These are phyloP conservation scores for Diplodia mutila DNA, from an alignment of 2,329 filamentous ascomycete genomes.

Conservation along the genomic window DNA sequence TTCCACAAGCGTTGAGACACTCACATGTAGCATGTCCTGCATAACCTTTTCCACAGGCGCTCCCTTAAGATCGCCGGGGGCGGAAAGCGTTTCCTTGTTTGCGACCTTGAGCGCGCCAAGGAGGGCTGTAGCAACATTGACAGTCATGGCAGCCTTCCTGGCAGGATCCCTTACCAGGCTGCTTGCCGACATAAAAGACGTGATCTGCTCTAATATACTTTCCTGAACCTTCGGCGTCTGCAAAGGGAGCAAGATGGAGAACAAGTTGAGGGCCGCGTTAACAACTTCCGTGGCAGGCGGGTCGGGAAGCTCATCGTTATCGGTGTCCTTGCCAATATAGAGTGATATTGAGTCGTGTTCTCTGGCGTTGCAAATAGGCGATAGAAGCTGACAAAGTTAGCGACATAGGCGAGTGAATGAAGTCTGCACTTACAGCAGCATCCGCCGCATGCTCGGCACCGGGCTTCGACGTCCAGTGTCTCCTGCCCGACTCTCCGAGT, in stretches of 20 bases:
- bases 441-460: slow-evolving; percentile 70
- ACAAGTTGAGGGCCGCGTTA: slow-evolving; percentile 90
- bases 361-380: slow-evolving; percentile 77
- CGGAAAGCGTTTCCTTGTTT: slow-evolving; percentile 75
- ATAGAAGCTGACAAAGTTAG: slow-evolving; percentile 40
- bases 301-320: slow-evolving; percentile 60
- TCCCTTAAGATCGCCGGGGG: slow-evolving; percentile 73
- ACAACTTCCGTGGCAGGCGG: slow-evolving; percentile 91
- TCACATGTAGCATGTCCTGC: slow-evolving; percentile 74
- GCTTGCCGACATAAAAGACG: slow-evolving; percentile 81
- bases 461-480: slow-evolving; percentile 58
- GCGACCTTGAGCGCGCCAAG: slow-evolving; percentile 81
- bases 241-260: slow-evolving; percentile 86
- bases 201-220: slow-evolving; percentile 91
- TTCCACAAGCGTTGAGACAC: slow-evolving; percentile 44
- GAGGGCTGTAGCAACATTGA: slow-evolving; percentile 85
- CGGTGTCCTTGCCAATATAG: slow-evolving; percentile 64
- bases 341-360: slow-evolving; percentile 88
- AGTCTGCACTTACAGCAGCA: slow-evolving; percentile 32
- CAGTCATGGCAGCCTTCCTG: slow-evolving; percentile 84
- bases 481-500: slow-evolving; percentile 44
- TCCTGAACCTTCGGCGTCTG: slow-evolving; percentile 93
- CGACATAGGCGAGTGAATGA: slow-evolving; percentile 18
- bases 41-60: slow-evolving; percentile 74
- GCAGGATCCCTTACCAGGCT: slow-evolving; percentile 83